A percentile compares a stretch with the other conserved stretches of the same genome.
phyloP scores from a whole-genome alignment of 495 filamentous ascomycete species.

The Penicillium egyptiacum region DNA sequence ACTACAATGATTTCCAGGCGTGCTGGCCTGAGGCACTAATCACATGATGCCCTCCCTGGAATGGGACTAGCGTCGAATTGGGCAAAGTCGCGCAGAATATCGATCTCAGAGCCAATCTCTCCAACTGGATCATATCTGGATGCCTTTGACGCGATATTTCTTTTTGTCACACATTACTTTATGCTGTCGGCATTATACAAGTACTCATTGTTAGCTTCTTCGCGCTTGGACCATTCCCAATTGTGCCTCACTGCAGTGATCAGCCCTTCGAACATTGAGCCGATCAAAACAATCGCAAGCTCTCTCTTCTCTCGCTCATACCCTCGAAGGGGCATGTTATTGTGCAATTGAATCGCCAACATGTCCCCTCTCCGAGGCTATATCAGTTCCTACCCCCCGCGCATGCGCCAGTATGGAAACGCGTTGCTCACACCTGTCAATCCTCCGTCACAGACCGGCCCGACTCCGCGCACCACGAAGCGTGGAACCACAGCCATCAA shows the following conservation, averaged over 20 bases:
- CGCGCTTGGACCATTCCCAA: background rate
- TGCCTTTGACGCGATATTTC: background rate
- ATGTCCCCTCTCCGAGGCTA: slow-evolving; percentile 79
- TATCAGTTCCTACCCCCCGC: slow-evolving; percentile 86
- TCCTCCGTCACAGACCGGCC: slow-evolving; percentile 63
- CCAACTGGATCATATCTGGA: slow-evolving; percentile 23
- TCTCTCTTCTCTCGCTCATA: slow-evolving; percentile 6
- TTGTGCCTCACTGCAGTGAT: slow-evolving; percentile 10
- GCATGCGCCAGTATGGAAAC: slow-evolving; percentile 88
- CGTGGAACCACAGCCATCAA: slow-evolving; percentile 94
- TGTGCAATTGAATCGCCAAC: slow-evolving; percentile 42
- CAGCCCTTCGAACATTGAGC: slow-evolving; percentile 17
- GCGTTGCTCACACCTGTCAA: slow-evolving; percentile 87
- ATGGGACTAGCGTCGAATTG: slow-evolving; percentile 33
- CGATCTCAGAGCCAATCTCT: slow-evolving; percentile 27
- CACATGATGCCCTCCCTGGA: slow-evolving; percentile 28
- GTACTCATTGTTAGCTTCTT: background rate
- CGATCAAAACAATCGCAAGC: slow-evolving; percentile 22
- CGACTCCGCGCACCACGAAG: slow-evolving; percentile 84
- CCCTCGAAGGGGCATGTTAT: slow-evolving; percentile 44
- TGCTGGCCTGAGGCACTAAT: slow-evolving; percentile 10
- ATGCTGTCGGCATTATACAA: background rate
- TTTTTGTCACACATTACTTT: background rate
- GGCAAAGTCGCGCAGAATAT: slow-evolving; percentile 39
- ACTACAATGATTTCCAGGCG: background rate